These are phyloP conservation scores for Triadica sebifera DNA, from an alignment of 345 rosid species.

Conservation along the genomic window DNA sequence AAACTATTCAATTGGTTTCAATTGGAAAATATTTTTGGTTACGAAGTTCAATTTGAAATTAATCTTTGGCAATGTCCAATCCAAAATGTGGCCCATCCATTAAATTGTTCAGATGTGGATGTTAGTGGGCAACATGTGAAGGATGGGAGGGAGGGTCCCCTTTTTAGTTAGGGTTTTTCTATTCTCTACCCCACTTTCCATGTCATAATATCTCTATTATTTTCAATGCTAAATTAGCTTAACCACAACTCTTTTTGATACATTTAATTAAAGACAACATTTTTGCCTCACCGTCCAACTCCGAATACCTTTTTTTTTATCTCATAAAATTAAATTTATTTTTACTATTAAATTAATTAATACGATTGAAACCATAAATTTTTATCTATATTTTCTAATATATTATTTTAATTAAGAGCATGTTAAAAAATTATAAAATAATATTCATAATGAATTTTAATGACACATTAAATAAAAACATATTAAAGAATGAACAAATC, in stretches of 20 bases:
- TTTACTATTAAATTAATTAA: no score
- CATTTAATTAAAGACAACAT: background rate
- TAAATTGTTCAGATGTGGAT: conserved; percentile 43
- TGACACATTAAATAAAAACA: no score
- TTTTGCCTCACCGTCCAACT: background rate
- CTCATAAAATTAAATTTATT: no score
- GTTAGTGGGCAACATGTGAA: conserved; percentile 58
- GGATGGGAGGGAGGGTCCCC: conserved; percentile 41
- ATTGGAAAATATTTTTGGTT: conserved; percentile 12
- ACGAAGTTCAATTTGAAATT: background rate
- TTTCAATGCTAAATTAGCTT: conserved; percentile 10
- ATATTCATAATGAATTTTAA: no score
- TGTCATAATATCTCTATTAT: background rate
- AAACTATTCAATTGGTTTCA: no score
- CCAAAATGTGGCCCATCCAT: conserved; percentile 39
- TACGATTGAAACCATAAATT: no score
- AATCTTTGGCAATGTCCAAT: conserved; percentile 36
- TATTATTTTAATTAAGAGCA: no score
- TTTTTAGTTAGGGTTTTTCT: background rate
- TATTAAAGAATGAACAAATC: no score
- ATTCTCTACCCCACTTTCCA: background rate
- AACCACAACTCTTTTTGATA: background rate
- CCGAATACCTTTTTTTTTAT: background rate
- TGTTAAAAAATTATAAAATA: no score
- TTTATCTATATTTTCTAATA: no score